Percentiles rank a stretch among this genome's conserved stretches.
Conservation (phyloP, 352 stramenopile genomes). For the Globisporangium sylvaticum region DNA sequence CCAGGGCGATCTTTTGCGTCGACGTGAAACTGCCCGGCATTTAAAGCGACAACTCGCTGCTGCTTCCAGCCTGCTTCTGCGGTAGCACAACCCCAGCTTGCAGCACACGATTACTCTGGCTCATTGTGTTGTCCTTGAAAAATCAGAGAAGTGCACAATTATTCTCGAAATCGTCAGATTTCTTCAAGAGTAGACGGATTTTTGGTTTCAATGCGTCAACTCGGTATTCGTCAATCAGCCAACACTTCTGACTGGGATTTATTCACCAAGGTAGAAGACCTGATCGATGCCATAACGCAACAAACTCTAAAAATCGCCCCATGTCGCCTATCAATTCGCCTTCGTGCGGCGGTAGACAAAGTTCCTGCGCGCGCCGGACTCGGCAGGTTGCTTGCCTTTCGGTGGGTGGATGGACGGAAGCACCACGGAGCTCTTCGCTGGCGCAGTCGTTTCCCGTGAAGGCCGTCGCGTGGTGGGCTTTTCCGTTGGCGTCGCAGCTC, state of each 20-base stretch:
- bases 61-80: no score
- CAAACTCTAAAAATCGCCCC: not conserved
- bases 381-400: not conserved
- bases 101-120: not conserved
- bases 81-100: not conserved
- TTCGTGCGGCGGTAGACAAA: slow-evolving; percentile 1
- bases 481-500: not conserved
- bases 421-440: not conserved
- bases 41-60: not conserved
- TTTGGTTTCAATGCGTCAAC: not conserved
- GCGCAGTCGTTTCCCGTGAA: not conserved
- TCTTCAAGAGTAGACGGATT: not conserved
- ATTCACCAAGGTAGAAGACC: not conserved
- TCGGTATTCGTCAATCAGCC: not conserved
- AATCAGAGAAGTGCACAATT: not conserved
- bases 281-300: not conserved
- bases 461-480: not conserved
- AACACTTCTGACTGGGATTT: not conserved
- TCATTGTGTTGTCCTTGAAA: not conserved
- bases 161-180: not conserved
- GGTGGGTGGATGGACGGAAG: slow-evolving; percentile 10
- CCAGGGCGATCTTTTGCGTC: not conserved
- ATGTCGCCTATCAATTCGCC: not conserved
- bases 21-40: not conserved
- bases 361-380: not conserved